Evolutionary conservation across 177 flowering plant genomes (phyloP), one percentile per base, ranked within the genome.

Genomic region (Vitis hybrid): DNA sequence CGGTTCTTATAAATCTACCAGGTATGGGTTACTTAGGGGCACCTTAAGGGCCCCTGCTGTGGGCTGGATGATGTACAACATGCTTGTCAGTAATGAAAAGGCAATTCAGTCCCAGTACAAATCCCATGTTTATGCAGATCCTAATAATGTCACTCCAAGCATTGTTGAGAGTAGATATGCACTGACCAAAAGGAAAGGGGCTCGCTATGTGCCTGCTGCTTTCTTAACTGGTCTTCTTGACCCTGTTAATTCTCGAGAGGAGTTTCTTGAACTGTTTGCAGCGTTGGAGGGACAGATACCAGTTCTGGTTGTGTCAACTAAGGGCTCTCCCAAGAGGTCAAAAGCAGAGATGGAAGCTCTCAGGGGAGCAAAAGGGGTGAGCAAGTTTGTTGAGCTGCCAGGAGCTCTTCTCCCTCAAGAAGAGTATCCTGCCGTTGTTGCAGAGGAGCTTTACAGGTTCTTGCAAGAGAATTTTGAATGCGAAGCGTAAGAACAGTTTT

Each of bases 11-110:
- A 13, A 54, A 61, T 18, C 69, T 61, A 50, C 15, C 71, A 89
- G 94, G 84, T 95, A 95, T 67, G 96, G 92, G 24, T 73, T 95
- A 15, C 85, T 95, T 12, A 86, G 99, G 59, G 95, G 94, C 59
- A 89, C 99, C 56, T 78, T 93, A 68, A 82, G 89, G 75, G 86
- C 97, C 15, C 99, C 99, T 19, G 99, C 92, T 12, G 75, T 95
- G n/a, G 99, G 99, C 50, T 91, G 99, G 98, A 93, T 95, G 98
- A 86, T 93, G 97, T 95, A 95, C 77, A 91, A 91, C 71, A 78
- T 95, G 74, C 96, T 95, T 51, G 99, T 95, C 61, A 95, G 97
- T 86, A 95, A 95, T 58, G 93, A 91, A 84, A 90, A 89, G 72
- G 73, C 99, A 59, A 95, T 95, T n/a, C 68, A 85, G 76, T 95